phyloP scores from a whole-genome alignment of 805 yeast species.

The Kodamaea nitidulidarum region DNA sequence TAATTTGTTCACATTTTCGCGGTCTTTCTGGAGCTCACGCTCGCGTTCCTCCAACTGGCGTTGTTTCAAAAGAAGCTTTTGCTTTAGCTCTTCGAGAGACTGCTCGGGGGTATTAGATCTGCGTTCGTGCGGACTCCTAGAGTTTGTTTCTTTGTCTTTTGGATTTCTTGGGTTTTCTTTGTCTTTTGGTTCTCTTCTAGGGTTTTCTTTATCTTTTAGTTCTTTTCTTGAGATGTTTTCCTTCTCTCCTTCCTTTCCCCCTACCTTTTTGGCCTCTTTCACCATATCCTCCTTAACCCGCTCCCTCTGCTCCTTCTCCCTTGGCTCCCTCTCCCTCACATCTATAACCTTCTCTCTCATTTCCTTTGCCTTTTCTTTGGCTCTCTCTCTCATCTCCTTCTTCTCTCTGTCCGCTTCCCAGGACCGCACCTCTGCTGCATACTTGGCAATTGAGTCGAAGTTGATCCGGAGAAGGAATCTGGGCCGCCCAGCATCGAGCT shows the following conservation, averaged over 20 bases:
- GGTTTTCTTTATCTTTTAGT: background rate
- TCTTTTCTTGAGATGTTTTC: background rate
- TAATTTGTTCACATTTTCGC: background rate
- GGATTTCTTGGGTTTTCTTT: conserved; percentile 5
- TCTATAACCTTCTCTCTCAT: no score
- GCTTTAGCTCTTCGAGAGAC: conserved; percentile 1
- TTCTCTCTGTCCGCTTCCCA: conserved; percentile 1
- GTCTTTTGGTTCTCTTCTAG: conserved; percentile 3
- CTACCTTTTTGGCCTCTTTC: conserved; percentile 1
- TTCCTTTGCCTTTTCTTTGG: conserved; percentile 4
- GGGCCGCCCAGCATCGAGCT: conserved; percentile 21
- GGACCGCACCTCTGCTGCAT: conserved; percentile 10
- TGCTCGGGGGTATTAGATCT: background rate
- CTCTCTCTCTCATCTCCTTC: conserved; percentile 4
- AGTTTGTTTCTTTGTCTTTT: background rate
- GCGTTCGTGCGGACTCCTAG: background rate
- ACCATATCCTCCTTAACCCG: conserved; percentile 7
- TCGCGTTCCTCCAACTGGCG: conserved; percentile 8
- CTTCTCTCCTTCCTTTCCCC: conserved; percentile 6
- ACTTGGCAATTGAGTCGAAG: conserved; percentile 18
- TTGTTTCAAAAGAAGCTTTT: conserved; percentile 5
- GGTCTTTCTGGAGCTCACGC: conserved; percentile 5
- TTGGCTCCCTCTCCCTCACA: no score
- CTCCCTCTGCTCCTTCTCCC: conserved; percentile 1
- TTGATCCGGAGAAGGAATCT: conserved; percentile 24